phyloP scores from a whole-genome alignment of 2,329 filamentous ascomycete genomes.

The Lasiodiplodia theobromae region DNA sequence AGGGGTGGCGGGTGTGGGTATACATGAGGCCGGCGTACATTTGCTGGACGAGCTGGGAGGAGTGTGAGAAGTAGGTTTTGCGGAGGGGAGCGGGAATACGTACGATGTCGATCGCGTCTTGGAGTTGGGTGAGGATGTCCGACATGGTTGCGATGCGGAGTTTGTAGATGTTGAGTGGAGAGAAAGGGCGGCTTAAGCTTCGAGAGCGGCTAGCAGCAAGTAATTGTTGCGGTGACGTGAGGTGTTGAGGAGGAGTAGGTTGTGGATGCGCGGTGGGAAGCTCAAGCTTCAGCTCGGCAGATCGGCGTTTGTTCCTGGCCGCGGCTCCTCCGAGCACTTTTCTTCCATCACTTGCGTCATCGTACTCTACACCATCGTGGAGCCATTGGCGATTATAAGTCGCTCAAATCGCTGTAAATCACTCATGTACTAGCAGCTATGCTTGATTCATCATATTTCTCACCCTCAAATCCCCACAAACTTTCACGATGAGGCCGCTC shows the following conservation, averaged over 20 bases:
- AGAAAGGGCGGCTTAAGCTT: no score
- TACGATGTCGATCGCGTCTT: constrained; percentile 85
- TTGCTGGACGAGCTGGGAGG: constrained; percentile 41
- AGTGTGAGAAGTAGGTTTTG: not conserved
- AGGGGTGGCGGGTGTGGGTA: constrained; percentile 52
- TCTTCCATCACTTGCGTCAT: constrained; percentile 6
- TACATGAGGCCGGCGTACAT: constrained; percentile 56
- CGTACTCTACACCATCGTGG: not conserved
- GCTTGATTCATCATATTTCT: not conserved
- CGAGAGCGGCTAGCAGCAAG: not conserved
- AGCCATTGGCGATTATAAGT: not conserved
- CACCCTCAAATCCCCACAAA: not conserved
- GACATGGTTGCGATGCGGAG: constrained; percentile 59
- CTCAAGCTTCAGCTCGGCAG: constrained; percentile 23
- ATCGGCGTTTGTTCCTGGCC: constrained; percentile 5
- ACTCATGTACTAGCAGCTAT: not conserved
- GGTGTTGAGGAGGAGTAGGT: not conserved
- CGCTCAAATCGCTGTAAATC: not conserved
- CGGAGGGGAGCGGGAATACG: constrained; percentile 29
- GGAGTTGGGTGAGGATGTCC: constrained; percentile 81
- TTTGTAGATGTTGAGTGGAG: not conserved
- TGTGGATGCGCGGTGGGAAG: not conserved
- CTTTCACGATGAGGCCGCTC: constrained; percentile 16
- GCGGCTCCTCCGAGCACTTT: not conserved
- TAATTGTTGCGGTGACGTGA: not conserved